A percentile compares a stretch with the other conserved stretches of the same genome.
phyloP scores from a whole-genome alignment of 805 yeast genomes.

The Metahyphopichia silvanorum region DNA sequence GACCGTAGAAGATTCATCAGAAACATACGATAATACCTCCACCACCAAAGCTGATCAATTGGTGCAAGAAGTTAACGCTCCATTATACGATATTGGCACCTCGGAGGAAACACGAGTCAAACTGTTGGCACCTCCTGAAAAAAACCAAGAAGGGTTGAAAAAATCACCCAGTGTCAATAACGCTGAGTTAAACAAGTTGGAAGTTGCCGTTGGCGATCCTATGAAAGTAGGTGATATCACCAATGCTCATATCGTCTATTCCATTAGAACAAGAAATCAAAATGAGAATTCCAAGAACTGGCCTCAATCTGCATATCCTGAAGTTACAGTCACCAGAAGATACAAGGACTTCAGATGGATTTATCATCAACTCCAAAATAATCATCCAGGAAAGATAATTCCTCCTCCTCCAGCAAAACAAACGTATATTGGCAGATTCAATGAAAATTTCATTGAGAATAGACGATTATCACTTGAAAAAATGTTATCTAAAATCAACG shows the following conservation, averaged over 20 bases:
- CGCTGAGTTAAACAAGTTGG: constrained; percentile 34
- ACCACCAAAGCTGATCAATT: constrained; percentile 28
- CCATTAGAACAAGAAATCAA: constrained; percentile 61
- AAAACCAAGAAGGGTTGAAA: constrained; percentile 2
- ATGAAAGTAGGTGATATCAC: constrained; percentile 88
- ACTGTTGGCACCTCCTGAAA: constrained; percentile 5
- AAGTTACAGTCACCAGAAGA: constrained; percentile 63
- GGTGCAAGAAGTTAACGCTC: constrained; percentile 48
- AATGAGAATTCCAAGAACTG: constrained; percentile 29
- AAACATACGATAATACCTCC: constrained; percentile 14
- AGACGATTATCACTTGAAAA: constrained; percentile 80
- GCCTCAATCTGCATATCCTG: constrained; percentile 32
- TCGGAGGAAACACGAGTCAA: constrained; percentile 17
- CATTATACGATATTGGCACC: constrained; percentile 44
- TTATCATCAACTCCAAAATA: constrained; percentile 79
- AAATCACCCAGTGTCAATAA: constrained; percentile 6
- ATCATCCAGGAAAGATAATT: constrained; percentile 84
- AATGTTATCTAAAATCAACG: constrained; percentile 76
- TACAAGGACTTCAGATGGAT: constrained; percentile 94
- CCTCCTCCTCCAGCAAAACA: constrained; percentile 95
- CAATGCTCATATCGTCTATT: constrained; percentile 83
- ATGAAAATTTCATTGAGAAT: constrained; percentile 83
- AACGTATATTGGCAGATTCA: constrained; percentile 88
- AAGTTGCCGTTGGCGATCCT: constrained; percentile 84
- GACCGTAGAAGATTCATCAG: constrained; percentile 3